phyloP scores from a whole-genome alignment of 2,329 filamentous ascomycete species.

The Hypoxylon sp. region DNA sequence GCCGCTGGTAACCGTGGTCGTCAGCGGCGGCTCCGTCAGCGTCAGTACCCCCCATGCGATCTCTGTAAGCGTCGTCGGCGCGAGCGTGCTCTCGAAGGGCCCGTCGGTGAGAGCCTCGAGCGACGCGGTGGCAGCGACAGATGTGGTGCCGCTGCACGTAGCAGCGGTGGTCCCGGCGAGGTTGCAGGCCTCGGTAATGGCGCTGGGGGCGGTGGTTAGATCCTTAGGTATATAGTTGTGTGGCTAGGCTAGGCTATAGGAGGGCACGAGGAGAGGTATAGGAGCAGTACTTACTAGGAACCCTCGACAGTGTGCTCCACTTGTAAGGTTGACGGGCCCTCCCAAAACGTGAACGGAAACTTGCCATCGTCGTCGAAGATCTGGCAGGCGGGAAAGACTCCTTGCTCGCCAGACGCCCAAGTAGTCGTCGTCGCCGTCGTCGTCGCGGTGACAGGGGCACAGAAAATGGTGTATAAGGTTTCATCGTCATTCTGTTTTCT shows the following conservation, averaged over 20 bases:
- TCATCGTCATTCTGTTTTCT: constrained; percentile 27
- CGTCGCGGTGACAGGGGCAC: constrained; percentile 11
- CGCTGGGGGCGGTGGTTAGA: constrained; percentile 6
- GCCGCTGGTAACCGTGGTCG: constrained; percentile 2
- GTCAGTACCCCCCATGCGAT: constrained; percentile 27
- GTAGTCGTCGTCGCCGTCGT: neutral
- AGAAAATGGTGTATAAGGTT: constrained; percentile 37
- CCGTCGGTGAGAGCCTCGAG: constrained; percentile 2
- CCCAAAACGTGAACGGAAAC: constrained; percentile 30
- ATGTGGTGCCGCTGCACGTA: constrained; percentile 24
- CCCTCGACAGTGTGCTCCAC: constrained; percentile 3
- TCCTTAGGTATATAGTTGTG: neutral
- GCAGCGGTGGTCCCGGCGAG: constrained; percentile 25
- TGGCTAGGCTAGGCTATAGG: neutral
- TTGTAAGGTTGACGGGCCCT: constrained; percentile 31
- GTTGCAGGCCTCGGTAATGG: constrained; percentile 20
- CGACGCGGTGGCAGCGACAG: constrained; percentile 2
- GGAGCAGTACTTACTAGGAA: constrained; percentile 13
- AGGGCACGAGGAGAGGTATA: neutral
- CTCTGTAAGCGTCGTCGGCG: constrained; percentile 14
- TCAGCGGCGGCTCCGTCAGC: constrained; percentile 27
- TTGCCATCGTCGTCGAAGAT: constrained; percentile 12
- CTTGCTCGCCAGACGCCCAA: too few relatives aligned
- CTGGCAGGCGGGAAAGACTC: neutral
- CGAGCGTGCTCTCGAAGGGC: constrained; percentile 4